These are phyloP conservation scores for Skeletonema costatum DNA, from an alignment of 108 stramenopile species.

Conservation along the genomic window DNA sequence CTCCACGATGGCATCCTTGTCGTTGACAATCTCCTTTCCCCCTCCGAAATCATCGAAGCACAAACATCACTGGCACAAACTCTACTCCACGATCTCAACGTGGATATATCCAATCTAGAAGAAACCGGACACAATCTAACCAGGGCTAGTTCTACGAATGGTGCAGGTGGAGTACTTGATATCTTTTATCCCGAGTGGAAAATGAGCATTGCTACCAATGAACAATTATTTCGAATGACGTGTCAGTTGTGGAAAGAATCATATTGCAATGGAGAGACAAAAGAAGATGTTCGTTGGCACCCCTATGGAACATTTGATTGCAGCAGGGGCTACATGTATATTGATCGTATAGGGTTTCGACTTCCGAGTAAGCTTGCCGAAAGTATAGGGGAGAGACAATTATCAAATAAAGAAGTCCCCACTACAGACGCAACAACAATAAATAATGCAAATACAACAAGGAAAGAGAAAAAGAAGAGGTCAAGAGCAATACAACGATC, in stretches of 20 bases:
- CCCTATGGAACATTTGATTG: slow-evolving; percentile 79
- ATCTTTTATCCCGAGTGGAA: slow-evolving; percentile 90
- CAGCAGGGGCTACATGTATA: slow-evolving; percentile 75
- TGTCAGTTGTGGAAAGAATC: slow-evolving; percentile 80
- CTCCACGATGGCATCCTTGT: slow-evolving; percentile 68
- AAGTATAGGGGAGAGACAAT: slow-evolving; percentile 48
- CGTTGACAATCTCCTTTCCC: slow-evolving; percentile 60
- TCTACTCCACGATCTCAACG: slow-evolving; percentile 50
- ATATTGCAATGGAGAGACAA: slow-evolving; percentile 63
- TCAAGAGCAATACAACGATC: slow-evolving; percentile 75
- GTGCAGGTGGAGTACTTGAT: slow-evolving; percentile 87
- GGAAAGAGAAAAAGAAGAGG: slow-evolving; percentile 50
- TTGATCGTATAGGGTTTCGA: slow-evolving; percentile 90
- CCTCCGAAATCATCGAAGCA: slow-evolving; percentile 49
- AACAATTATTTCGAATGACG: slow-evolving; percentile 67
- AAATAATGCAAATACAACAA: neutral
- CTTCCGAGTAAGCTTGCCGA: slow-evolving; percentile 74
- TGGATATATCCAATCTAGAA: slow-evolving; percentile 53
- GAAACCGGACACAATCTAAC: slow-evolving; percentile 55
- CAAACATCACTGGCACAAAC: slow-evolving; percentile 51
- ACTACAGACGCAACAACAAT: neutral
- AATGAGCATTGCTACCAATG: slow-evolving; percentile 67
- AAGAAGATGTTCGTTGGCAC: slow-evolving; percentile 65
- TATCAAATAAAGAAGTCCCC: neutral
- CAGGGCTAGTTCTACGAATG: slow-evolving; percentile 74